Evolutionary conservation across 2,329 filamentous ascomycete genomes (phyloP).

Genomic region (Aspergillus tamarii): DNA sequence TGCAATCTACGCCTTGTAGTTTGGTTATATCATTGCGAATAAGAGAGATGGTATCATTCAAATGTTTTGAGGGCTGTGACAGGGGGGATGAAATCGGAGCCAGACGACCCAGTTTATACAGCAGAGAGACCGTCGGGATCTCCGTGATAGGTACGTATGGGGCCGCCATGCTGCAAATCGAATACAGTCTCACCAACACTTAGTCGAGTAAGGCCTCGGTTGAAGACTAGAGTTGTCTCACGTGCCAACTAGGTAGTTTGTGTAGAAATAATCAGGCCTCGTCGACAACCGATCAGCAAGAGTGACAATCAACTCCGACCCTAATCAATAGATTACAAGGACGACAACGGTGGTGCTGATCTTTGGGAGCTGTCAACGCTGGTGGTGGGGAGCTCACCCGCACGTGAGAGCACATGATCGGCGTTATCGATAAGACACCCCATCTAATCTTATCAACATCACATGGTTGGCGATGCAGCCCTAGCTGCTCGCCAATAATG

Average conservation of each 20-base stretch:
- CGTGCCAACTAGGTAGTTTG: neutral
- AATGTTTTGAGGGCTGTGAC: slow-evolving; percentile 50
- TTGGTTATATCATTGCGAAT: slow-evolving; percentile 80
- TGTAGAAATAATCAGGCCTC: neutral
- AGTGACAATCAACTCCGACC: neutral
- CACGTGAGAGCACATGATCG: slow-evolving; percentile 24
- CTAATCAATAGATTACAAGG: neutral
- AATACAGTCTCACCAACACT: neutral
- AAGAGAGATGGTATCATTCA: slow-evolving; percentile 63
- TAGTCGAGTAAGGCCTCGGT: neutral
- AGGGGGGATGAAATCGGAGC: slow-evolving; percentile 27
- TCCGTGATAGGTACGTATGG: slow-evolving; percentile 33
- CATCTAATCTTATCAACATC: neutral
- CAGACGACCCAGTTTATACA: slow-evolving; percentile 66
- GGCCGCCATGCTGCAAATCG: slow-evolving; percentile 21
- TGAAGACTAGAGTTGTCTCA: neutral
- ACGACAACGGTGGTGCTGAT: neutral
- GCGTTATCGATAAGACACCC: slow-evolving; percentile 15
- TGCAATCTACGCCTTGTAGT: slow-evolving; percentile 70
- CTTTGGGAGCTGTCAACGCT: neutral
- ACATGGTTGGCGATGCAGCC: neutral
- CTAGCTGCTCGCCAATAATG: neutral
- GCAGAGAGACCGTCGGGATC: slow-evolving; percentile 53
- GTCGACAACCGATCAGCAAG: neutral
- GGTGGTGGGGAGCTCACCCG: slow-evolving; percentile 14